These are phyloP conservation scores for Pyrenula aspistea DNA, from an alignment of 495 filamentous ascomycete species.

Conservation along the genomic window DNA sequence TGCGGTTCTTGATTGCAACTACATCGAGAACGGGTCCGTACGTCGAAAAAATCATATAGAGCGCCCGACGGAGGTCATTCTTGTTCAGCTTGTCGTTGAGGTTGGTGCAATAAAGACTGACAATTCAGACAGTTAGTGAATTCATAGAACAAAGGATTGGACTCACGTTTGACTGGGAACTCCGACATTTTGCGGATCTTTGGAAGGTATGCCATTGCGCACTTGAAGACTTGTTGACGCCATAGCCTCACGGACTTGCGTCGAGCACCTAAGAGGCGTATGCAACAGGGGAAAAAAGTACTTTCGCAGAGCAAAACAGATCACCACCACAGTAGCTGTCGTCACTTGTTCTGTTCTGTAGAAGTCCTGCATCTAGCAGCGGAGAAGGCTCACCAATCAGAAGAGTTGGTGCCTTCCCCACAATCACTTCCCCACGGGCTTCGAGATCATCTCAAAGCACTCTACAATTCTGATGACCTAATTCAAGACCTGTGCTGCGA, in stretches of 20 bases:
- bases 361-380: too few relatives aligned
- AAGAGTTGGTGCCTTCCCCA: background rate
- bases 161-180: constrained; percentile 66
- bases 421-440: background rate
- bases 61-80: constrained; percentile 62
- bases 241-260: constrained; percentile 14
- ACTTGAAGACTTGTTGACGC: constrained; percentile 23
- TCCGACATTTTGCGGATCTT: constrained; percentile 15
- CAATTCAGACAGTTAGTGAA: constrained; percentile 18
- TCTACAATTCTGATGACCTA: background rate
- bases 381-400: background rate
- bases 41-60: constrained; percentile 89
- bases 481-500: too few relatives aligned
- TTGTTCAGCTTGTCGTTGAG: constrained; percentile 80
- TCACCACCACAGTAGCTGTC: too few relatives aligned
- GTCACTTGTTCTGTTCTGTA: too few relatives aligned
- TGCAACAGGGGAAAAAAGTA: too few relatives aligned
- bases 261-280: background rate
- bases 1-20: constrained; percentile 74
- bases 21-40: constrained; percentile 91
- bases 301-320: too few relatives aligned
- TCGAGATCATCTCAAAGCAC: background rate
- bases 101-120: constrained; percentile 76
- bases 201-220: constrained; percentile 24
- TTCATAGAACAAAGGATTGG: constrained; percentile 2